Conservation (phyloP, 2,329 filamentous ascomycete genomes). For the Nemania sp. region DNA sequence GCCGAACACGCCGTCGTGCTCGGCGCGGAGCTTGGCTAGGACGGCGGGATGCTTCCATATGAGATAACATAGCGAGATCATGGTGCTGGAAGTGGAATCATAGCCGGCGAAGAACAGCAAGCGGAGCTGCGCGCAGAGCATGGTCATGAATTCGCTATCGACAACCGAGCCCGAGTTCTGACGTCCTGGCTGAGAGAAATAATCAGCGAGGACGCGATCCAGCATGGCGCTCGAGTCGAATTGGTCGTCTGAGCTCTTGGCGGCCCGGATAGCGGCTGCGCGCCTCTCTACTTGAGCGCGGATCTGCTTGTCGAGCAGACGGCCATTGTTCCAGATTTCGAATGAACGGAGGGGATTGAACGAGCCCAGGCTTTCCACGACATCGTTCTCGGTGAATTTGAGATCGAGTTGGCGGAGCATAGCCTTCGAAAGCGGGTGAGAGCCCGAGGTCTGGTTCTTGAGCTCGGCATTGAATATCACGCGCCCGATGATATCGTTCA, state of each 20-base stretch:
- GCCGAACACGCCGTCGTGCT: conserved; percentile 57
- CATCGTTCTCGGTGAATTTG: conserved; percentile 35
- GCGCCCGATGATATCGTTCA: conserved; percentile 41
- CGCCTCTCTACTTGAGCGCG: conserved; percentile 34
- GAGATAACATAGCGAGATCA: conserved; percentile 38
- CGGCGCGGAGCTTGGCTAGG: conserved; percentile 40
- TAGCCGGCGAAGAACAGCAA: conserved; percentile 46
- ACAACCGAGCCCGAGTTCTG: conserved; percentile 26
- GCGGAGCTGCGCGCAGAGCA: conserved; percentile 40
- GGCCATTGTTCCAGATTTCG: conserved; percentile 40
- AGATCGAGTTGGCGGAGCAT: conserved; percentile 37
- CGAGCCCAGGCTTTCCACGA: conserved; percentile 33
- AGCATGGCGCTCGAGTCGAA: conserved; percentile 37
- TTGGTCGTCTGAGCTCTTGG: conserved; percentile 29
- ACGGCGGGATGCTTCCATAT: conserved; percentile 39
- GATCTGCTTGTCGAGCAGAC: conserved; percentile 37
- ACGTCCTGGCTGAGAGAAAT: conserved; percentile 34
- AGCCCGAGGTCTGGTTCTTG: conserved; percentile 36
- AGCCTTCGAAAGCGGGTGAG: conserved; percentile 38
- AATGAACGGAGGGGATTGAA: conserved; percentile 38
- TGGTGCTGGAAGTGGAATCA: conserved; percentile 44
- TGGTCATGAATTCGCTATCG: conserved; percentile 36
- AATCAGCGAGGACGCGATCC: conserved; percentile 39
- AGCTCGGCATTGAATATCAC: conserved; percentile 39
- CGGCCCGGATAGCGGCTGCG: conserved; percentile 29